Evolutionary conservation across 371 early-diverging fungal genomes (phyloP).

Genomic region (Lichtheimia ornata): DNA sequence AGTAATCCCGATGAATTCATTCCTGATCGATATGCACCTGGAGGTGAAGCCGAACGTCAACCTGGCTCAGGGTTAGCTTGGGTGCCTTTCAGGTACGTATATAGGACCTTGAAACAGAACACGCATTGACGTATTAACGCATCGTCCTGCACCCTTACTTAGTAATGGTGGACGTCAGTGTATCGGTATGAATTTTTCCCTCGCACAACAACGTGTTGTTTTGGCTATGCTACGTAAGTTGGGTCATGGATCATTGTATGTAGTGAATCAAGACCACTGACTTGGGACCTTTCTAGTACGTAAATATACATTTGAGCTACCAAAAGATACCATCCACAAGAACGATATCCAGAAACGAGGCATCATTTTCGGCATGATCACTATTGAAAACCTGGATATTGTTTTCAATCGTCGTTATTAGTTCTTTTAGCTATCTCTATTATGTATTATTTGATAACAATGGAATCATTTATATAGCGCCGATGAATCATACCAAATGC

Average conservation of each 20-base stretch:
- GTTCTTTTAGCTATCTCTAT: too few species aligned
- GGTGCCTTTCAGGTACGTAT: slow-evolving; percentile 25
- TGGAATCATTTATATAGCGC: too few species aligned
- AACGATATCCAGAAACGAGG: slow-evolving; percentile 10
- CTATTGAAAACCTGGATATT: slow-evolving; percentile 11
- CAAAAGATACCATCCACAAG: slow-evolving; percentile 26
- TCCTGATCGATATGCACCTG: slow-evolving; percentile 25
- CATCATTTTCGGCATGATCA: slow-evolving; percentile 19
- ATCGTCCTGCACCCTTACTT: too few species aligned
- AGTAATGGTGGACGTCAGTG: slow-evolving; percentile 22
- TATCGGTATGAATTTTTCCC: slow-evolving; percentile 19
- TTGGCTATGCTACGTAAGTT: slow-evolving; percentile 18
- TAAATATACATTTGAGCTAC: slow-evolving; percentile 17
- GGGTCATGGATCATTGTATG: too few species aligned
- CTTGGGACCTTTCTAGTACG: slow-evolving; percentile 9
- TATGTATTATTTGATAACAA: too few species aligned
- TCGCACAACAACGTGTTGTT: slow-evolving; percentile 18
- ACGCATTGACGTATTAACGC: too few species aligned
- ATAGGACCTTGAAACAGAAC: too few species aligned
- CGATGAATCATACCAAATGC: too few species aligned
- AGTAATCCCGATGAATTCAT: slow-evolving; percentile 21
- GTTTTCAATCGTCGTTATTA: slow-evolving; percentile 24
- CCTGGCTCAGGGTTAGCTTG: slow-evolving; percentile 20
- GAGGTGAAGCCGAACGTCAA: slow-evolving; percentile 22
- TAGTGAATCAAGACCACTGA: too few species aligned